Percentiles rank a stretch among this genome's conserved stretches.
These are phyloP conservation scores for Neurospora sp. DNA, from an alignment of 495 filamentous ascomycete genomes.

Conservation along the genomic window DNA sequence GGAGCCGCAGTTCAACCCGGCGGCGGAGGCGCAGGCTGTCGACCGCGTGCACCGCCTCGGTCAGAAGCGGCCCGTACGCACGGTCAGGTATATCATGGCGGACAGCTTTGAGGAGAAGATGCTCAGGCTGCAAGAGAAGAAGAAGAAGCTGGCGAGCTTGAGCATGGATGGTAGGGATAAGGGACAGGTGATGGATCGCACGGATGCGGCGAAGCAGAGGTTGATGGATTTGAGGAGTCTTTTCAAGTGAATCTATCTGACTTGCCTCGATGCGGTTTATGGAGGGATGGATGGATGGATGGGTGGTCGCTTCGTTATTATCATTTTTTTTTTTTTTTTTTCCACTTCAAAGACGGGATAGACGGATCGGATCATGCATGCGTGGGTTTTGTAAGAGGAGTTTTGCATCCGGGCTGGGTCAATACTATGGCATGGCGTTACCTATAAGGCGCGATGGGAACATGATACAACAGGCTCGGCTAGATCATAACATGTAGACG, in stretches of 20 bases:
- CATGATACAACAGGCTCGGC: background rate
- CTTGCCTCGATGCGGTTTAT: background rate
- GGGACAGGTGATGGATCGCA: constrained; percentile 52
- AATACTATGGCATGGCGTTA: background rate
- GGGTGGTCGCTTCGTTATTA: background rate
- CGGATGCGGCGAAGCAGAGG: constrained; percentile 62
- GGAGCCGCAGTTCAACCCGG: constrained; percentile 97
- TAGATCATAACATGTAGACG: background rate
- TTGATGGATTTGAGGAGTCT: constrained; percentile 73
- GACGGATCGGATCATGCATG: background rate
- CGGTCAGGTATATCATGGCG: constrained; percentile 77
- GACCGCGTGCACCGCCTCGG: constrained; percentile 92
- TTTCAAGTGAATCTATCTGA: constrained; percentile 49
- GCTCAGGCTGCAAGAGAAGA: constrained; percentile 77
- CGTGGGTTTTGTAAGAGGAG: background rate
- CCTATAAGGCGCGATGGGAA: background rate
- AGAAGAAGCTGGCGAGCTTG: constrained; percentile 76
- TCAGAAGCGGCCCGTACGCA: constrained; percentile 73
- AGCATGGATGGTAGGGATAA: constrained; percentile 56
- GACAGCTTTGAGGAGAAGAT: constrained; percentile 92
- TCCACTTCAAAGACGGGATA: background rate
- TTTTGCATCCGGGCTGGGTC: background rate
- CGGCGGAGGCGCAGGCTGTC: constrained; percentile 85
- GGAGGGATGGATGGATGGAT: background rate
- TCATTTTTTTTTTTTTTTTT: background rate